Percentiles rank a stretch among this genome's conserved stretches.
Conservation (phyloP, 2,329 filamentous ascomycete species). For the Xylariaceae sp. region DNA sequence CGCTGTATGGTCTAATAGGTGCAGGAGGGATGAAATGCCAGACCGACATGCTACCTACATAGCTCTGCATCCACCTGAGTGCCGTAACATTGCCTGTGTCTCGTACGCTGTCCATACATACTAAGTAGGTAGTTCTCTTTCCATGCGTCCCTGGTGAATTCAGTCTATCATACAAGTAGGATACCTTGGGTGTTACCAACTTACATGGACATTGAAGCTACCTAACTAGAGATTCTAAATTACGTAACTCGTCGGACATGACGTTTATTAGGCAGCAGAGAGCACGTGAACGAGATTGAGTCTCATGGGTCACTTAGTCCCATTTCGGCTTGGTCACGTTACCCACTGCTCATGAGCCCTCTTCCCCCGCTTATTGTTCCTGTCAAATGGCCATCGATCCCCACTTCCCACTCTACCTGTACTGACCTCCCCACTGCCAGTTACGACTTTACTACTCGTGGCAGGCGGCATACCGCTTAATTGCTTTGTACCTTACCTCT, state of each 20-base stretch:
- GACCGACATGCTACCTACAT: not conserved
- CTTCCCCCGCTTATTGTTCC: not conserved
- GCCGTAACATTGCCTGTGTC: conserved; percentile 19
- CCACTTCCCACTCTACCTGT: not conserved
- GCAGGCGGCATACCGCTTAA: conserved; percentile 11
- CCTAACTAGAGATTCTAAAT: too few species aligned
- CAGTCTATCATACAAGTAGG: too few species aligned
- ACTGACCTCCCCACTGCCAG: not conserved
- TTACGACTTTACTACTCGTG: not conserved
- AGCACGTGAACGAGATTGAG: not conserved
- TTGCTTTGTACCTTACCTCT: not conserved
- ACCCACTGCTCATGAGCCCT: too few species aligned
- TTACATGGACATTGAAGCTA: too few species aligned
- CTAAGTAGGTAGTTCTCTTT: not conserved
- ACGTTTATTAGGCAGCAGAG: not conserved
- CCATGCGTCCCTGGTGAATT: too few species aligned
- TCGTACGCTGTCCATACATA: not conserved
- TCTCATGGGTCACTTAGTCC: not conserved
- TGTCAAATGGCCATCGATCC: too few species aligned
- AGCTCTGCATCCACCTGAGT: too few species aligned
- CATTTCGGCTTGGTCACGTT: not conserved
- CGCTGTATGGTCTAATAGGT: too few species aligned
- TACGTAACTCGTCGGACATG: not conserved
- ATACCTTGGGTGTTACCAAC: too few species aligned
- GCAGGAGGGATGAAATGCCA: not conserved